These are phyloP conservation scores for Solanum hybrid DNA, from an alignment of 305 asterid genomes.

Conservation along the genomic window DNA sequence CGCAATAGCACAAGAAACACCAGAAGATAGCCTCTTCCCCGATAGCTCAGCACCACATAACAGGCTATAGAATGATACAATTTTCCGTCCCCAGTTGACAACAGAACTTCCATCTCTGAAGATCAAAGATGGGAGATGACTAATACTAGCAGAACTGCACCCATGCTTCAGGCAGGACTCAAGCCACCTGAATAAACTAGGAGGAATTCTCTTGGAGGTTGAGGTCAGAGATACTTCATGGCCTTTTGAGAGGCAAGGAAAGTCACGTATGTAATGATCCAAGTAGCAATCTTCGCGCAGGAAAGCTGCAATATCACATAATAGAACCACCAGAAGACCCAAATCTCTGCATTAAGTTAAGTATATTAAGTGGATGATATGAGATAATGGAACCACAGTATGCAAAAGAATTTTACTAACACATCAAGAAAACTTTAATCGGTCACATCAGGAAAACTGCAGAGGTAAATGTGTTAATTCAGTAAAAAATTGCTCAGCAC, in stretches of 20 bases:
- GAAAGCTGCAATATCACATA: conserved; percentile 57
- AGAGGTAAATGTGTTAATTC: background rate
- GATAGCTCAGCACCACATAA: conserved; percentile 71
- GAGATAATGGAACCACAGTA: background rate
- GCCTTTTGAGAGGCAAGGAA: conserved; percentile 51
- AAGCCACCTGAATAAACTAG: conserved; percentile 90
- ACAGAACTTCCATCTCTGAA: conserved; percentile 60
- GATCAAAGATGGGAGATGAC: conserved; percentile 65
- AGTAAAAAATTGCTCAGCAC: background rate
- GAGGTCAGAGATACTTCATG: conserved; percentile 23
- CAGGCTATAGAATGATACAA: conserved; percentile 77
- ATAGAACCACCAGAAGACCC: conserved; percentile 68
- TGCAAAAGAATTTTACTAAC: background rate
- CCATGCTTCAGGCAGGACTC: conserved; percentile 75
- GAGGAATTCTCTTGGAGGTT: conserved; percentile 41
- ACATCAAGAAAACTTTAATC: background rate
- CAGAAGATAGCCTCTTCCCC: conserved; percentile 68
- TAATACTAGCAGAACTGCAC: conserved; percentile 43
- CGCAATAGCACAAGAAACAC: conserved; percentile 63
- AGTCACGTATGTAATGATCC: conserved; percentile 89
- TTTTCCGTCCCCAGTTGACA: conserved; percentile 78
- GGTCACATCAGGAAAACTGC: background rate
- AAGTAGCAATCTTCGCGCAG: conserved; percentile 64
- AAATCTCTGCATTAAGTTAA: conserved; percentile 50
- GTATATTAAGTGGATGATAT: background rate